phyloP scores from a whole-genome alignment of 495 filamentous ascomycete genomes.

The Penicillium ochrochloron region DNA sequence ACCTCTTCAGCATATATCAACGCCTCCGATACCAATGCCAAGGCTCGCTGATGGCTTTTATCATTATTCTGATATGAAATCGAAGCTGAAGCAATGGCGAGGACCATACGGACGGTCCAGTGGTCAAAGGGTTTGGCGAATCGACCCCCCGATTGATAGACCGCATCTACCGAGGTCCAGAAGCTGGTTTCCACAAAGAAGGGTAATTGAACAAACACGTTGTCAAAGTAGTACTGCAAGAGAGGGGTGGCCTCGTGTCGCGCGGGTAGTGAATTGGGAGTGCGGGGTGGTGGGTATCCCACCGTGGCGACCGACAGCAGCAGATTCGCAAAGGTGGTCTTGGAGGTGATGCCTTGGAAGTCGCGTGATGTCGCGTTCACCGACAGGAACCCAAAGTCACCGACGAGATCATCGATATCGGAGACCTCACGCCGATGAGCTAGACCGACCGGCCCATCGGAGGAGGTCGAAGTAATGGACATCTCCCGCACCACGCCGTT shows the following conservation, averaged over 20 bases:
- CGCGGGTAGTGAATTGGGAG: conserved; percentile 64
- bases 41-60: conserved; percentile 62
- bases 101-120: conserved; percentile 86
- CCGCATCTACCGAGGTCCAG: conserved; percentile 73
- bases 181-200: conserved; percentile 77
- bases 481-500: conserved; percentile 63
- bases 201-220: conserved; percentile 77
- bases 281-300: conserved; percentile 62
- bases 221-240: conserved; percentile 81
- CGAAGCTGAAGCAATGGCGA: conserved; percentile 76
- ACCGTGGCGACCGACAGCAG: conserved; percentile 74
- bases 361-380: conserved; percentile 91
- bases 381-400: conserved; percentile 82
- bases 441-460: conserved; percentile 41
- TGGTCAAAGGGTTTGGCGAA: conserved; percentile 73
- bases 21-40: conserved; percentile 70
- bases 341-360: conserved; percentile 82
- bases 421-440: conserved; percentile 63
- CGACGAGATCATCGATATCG: conserved; percentile 79
- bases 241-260: conserved; percentile 66
- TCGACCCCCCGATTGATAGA: conserved; percentile 68
- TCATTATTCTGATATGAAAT: conserved; percentile 72
- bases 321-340: conserved; percentile 85
- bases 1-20: conserved; percentile 77
- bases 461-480: conserved; percentile 49